These are phyloP conservation scores for Dactylorhiza incarnata DNA, from an alignment of 106 monocot species.

Conservation along the genomic window DNA sequence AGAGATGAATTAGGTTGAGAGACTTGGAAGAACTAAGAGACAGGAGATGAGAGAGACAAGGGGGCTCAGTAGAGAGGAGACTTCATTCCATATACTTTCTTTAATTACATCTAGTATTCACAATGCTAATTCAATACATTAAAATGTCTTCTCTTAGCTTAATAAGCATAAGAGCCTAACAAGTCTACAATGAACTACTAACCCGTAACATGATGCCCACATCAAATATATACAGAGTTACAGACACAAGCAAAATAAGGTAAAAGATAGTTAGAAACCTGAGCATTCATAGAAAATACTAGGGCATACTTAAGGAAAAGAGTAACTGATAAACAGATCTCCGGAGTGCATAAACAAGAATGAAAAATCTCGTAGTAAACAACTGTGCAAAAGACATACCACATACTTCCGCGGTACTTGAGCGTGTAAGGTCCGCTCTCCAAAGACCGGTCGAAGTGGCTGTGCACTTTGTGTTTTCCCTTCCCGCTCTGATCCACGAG, in stretches of 20 bases:
- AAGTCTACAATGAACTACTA: no score
- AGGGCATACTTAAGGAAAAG: background rate
- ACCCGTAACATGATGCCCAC: background rate
- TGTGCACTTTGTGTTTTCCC: constrained; percentile 26
- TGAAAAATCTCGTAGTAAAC: background rate
- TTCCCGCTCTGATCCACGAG: constrained; percentile 24
- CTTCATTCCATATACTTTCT: no score
- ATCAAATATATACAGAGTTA: background rate
- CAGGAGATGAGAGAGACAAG: no score
- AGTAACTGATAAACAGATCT: background rate
- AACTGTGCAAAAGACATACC: constrained; percentile 7
- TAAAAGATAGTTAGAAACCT: background rate
- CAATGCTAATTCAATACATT: no score
- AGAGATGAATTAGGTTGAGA: no score
- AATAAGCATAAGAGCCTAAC: no score
- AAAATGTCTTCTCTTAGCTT: no score
- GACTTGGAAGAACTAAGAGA: no score
- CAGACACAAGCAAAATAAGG: no score
- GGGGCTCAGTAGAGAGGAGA: no score
- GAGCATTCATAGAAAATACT: background rate
- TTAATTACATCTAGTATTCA: no score
- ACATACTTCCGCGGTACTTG: constrained; percentile 27
- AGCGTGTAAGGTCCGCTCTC: constrained; percentile 21
- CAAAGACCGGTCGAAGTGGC: constrained; percentile 22
- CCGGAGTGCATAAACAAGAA: background rate